Percentiles rank a stretch among this genome's conserved stretches.
Evolutionary conservation across 1,284 basidiomycete species (phyloP).

Genomic region (Violaceomyces palustris): DNA sequence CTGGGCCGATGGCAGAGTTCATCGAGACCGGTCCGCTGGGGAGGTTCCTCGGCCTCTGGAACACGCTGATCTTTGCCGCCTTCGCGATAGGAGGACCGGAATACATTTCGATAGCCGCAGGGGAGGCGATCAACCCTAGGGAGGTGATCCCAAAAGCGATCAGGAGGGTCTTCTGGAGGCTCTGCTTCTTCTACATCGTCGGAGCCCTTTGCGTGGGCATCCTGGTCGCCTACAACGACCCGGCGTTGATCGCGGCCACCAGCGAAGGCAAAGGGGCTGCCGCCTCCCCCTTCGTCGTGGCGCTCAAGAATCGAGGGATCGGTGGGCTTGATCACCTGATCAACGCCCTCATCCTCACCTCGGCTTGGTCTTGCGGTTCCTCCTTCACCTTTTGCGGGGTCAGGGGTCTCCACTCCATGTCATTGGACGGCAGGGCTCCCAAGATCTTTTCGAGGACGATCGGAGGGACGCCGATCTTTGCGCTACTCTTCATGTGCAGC

Average conservation of each 20-base stretch:
- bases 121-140: constrained; percentile 58
- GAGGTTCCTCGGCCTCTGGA: constrained; percentile 54
- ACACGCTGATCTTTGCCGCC: constrained; percentile 59
- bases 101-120: constrained; percentile 74
- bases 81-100: constrained; percentile 78
- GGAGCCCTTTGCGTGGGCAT: constrained; percentile 54
- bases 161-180: constrained; percentile 48
- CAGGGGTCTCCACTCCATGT: too few relatives aligned
- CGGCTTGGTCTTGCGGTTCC: too few relatives aligned
- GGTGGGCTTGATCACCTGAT: constrained; percentile 57
- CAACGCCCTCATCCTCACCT: constrained; percentile 70
- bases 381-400: too few relatives aligned
- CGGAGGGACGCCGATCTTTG: constrained; percentile 56
- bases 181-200: constrained; percentile 53
- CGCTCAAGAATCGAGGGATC: constrained; percentile 50
- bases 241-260: constrained; percentile 19
- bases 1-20: constrained; percentile 53
- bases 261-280: constrained; percentile 21
- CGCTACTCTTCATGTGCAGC: constrained; percentile 58
- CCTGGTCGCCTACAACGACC: constrained; percentile 37
- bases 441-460: constrained; percentile 58
- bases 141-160: constrained; percentile 41
- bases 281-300: constrained; percentile 54
- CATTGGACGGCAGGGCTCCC: constrained; percentile 60
- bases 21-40: constrained; percentile 59